Conservation (phyloP, 2,329 filamentous ascomycete species). For the Boeremia lycopersici region DNA sequence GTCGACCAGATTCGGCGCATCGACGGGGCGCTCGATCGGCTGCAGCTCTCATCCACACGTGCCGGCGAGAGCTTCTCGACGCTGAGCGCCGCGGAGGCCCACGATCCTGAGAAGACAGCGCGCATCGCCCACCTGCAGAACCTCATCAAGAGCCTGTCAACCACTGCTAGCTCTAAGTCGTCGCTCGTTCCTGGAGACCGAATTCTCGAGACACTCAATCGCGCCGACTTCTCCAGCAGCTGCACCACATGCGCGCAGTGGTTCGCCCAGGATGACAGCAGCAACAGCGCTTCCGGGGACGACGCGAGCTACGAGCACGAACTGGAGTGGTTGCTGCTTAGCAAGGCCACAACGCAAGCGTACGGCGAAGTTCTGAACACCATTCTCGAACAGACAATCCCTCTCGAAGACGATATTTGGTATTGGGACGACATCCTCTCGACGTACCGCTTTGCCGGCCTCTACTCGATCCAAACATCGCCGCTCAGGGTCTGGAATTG, state of each 20-base stretch:
- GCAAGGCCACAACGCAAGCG: constrained; percentile 89
- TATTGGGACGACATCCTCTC: constrained; percentile 93
- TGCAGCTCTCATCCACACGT: constrained; percentile 55
- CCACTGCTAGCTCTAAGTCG: constrained; percentile 67
- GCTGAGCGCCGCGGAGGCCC: constrained; percentile 43
- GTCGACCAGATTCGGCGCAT: constrained; percentile 61
- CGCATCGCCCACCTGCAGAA: constrained; percentile 65
- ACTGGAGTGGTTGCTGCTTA: constrained; percentile 87
- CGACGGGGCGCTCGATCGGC: constrained; percentile 63
- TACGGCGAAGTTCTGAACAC: constrained; percentile 81
- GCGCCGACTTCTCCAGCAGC: constrained; percentile 61
- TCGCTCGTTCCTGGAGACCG: constrained; percentile 63
- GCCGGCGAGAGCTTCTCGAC: constrained; percentile 36
- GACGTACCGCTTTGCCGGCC: constrained; percentile 75
- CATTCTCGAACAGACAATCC: constrained; percentile 81
- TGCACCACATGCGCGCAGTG: constrained; percentile 49
- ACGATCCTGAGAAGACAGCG: constrained; percentile 51
- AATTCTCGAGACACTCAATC: constrained; percentile 67
- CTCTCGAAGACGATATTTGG: constrained; percentile 84
- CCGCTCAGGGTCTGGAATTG: constrained; percentile 77
- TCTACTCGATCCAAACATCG: constrained; percentile 87
- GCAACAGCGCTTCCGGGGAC: constrained; percentile 27
- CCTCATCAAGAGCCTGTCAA: constrained; percentile 73
- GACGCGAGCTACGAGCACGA: constrained; percentile 68
- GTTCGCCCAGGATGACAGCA: constrained; percentile 36